Conservation (phyloP, 2,329 filamentous ascomycete genomes). For the Cercospora nicotianae region DNA sequence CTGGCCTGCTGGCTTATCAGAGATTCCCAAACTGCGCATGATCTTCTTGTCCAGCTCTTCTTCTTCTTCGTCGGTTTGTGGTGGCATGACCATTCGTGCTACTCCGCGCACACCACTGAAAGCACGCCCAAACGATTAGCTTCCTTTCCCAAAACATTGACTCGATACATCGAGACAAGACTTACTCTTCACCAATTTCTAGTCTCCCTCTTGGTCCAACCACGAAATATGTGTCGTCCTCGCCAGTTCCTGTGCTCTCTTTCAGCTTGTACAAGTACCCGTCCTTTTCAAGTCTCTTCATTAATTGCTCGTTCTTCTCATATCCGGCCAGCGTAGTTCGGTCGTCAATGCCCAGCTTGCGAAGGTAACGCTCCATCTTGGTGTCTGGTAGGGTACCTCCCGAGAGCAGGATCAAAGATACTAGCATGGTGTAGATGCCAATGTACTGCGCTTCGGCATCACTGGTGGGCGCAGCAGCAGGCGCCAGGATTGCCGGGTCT, state of each 20-base stretch:
- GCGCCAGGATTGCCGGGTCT: conserved; percentile 62
- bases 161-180: not conserved
- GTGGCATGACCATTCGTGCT: conserved; percentile 56
- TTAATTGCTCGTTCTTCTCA: conserved; percentile 71
- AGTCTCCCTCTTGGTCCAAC: conserved; percentile 82
- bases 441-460: conserved; percentile 76
- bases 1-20: conserved; percentile 17
- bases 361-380: conserved; percentile 74
- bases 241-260: conserved; percentile 65
- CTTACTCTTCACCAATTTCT: conserved; percentile 69
- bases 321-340: conserved; percentile 59
- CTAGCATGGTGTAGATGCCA: conserved; percentile 75
- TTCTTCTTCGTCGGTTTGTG: conserved; percentile 32
- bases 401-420: conserved; percentile 71
- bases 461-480: conserved; percentile 64
- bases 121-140: not conserved
- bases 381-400: conserved; percentile 73
- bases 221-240: conserved; percentile 76
- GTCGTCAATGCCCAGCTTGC: conserved; percentile 71
- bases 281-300: conserved; percentile 75
- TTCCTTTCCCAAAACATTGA: not conserved
- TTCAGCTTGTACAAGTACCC: conserved; percentile 76
- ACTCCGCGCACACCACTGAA: conserved; percentile 65
- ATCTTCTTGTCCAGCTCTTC: conserved; percentile 39
- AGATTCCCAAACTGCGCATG: conserved; percentile 37